Conservation (phyloP, 108 stramenopile species). For the Stephanodiscus triporus region DNA sequence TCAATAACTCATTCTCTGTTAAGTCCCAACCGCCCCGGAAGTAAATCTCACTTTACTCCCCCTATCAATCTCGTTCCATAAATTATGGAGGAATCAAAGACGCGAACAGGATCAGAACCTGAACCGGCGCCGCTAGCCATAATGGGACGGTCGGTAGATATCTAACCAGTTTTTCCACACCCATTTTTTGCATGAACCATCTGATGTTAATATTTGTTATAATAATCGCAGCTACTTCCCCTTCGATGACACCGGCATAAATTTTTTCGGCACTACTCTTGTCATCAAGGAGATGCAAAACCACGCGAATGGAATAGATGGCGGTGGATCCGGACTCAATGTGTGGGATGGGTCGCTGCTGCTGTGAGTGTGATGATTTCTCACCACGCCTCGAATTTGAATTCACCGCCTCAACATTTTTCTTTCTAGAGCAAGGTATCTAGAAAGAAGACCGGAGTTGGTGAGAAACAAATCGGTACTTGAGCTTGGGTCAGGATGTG, state of each 20-base stretch:
- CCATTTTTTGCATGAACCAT: not conserved
- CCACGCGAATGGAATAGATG: conserved; percentile 31
- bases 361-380: conserved; percentile 37
- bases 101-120: not conserved
- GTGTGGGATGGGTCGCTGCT: conserved; percentile 77
- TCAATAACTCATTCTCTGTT: no score
- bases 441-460: conserved; percentile 37
- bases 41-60: no score
- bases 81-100: conserved; percentile 1
- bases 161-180: not conserved
- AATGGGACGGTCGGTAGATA: conserved; percentile 29
- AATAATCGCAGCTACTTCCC: conserved; percentile 27
- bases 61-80: no score
- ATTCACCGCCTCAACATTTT: not conserved
- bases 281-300: conserved; percentile 46
- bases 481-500: conserved; percentile 72
- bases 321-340: conserved; percentile 69
- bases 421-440: conserved; percentile 24
- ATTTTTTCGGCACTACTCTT: conserved; percentile 24
- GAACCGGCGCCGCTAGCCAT: conserved; percentile 18
- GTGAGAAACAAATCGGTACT: conserved; percentile 51
- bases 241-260: conserved; percentile 37
- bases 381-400: not conserved
- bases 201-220: not conserved
- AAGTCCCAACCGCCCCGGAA: no score